Conservation (phyloP, 495 filamentous ascomycete species). For the Annulohypoxylon maeteangense region DNA sequence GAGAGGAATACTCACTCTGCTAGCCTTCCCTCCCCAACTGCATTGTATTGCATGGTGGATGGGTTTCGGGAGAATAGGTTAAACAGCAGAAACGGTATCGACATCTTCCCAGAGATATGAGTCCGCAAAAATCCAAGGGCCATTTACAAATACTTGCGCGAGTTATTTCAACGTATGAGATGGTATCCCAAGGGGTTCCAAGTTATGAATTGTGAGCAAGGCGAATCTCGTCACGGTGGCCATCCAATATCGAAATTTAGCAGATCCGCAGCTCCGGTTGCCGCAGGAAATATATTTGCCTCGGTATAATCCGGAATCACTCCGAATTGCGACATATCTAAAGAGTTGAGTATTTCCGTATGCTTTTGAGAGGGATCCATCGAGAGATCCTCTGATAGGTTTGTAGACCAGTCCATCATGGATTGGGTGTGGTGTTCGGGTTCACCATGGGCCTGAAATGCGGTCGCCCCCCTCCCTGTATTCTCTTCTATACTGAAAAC, state of each 20-base stretch:
- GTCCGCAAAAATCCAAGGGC: too few relatives aligned
- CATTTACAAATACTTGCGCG: too few relatives aligned
- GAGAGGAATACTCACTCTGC: too few relatives aligned
- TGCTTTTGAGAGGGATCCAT: neutral
- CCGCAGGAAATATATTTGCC: neutral
- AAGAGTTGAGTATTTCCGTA: neutral
- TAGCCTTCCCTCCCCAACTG: too few relatives aligned
- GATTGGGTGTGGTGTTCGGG: neutral
- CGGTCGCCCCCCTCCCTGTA: neutral
- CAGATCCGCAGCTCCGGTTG: conserved; percentile 10
- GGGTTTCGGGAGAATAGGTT: too few relatives aligned
- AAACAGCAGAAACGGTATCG: too few relatives aligned
- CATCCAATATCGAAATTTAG: conserved; percentile 31
- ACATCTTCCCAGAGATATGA: too few relatives aligned
- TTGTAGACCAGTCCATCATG: neutral
- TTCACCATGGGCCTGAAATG: neutral
- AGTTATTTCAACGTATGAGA: neutral
- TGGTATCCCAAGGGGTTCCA: neutral
- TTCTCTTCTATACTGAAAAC: neutral
- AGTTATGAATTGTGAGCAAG: neutral
- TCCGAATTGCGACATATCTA: conserved; percentile 19
- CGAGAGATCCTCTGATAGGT: neutral
- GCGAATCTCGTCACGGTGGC: conserved; percentile 13
- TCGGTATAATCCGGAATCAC: neutral
- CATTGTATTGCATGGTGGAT: too few relatives aligned